Base-by-base conservation (phyloP, 2,329 filamentous ascomycete species). In the Knoxdaviesia capensis region DNA sequence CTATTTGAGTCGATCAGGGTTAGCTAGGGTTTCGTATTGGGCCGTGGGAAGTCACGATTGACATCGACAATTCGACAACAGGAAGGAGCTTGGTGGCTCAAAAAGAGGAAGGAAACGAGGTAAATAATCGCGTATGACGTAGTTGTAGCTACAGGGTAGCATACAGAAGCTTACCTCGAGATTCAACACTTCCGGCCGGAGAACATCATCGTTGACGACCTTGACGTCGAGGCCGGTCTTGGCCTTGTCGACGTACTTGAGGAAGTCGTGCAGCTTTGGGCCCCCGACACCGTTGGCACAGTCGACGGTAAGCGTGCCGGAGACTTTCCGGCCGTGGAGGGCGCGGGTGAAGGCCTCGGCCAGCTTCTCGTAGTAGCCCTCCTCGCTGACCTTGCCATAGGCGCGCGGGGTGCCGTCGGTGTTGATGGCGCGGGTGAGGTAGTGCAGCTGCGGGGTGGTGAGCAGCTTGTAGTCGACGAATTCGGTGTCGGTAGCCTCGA, bases 371-470 rank as follows among this genome's bases (percentile, higher is more conserved):
- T 96, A 96, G 64, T 98, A 98, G 34, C 90, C 90, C 45, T 75
- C 68, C 64, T 96, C 88, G 47, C 81, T 93, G 42, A 85, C 74
- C 55, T 85, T 77, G 44, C 90, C 90, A 56, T 96, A 98, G 11
- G 85, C 74, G 51, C 86, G 78, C 43, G 81, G 78, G 2, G 84
- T 92, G 46, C 81, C 83, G 52, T 90, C 73, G 1, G 88, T 96
- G 64, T 98, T 98, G 62, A 86, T 74, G 59, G 87, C 93, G 49
- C 90, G 83, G 32, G 88, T 88, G 48, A 96, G 69, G 62, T 98
- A 98, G 65, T 98, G 90, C 45, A 98, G 71, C 63, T 96, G 90
- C n/a, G 90, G 90, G 4, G 90, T 98, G 8, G 90, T 96, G 53
- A 94, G 68, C 56, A 87, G 78, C 61, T 88, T 90, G 64, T 78